Base-by-base conservation (phyloP, 495 filamentous ascomycete genomes). In the Neurospora tetrasperma region DNA sequence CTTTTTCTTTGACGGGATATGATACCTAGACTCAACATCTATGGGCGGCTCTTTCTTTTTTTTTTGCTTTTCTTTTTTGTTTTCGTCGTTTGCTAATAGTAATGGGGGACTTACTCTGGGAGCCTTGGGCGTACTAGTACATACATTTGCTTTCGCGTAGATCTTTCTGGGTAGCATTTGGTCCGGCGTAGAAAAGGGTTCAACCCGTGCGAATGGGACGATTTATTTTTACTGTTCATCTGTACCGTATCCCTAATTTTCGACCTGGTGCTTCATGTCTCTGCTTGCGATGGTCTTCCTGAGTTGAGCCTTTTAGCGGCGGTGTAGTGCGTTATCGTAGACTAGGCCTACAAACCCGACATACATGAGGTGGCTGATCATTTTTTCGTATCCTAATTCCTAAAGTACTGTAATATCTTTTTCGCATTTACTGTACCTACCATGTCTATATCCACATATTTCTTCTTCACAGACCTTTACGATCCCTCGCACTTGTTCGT, bases 201-300 rank as follows among this genome's bases (percentile, higher is more conserved):
- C 75, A 78, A 77, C 77, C 76, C 75, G 76, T 77, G 75, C 75
- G 73, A 75, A 76, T 74, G 73, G 78, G 77, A 44, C 44, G 48
- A 31, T 62, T 62, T 66, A 18, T 18, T 66, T 31, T 66, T 66
- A 66, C 35, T 66, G 27, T 35, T 66, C 54, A 62, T 16, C 1
- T 20, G 35, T 38, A 31, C 27, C 27, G 27, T 31, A 31, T 31
- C 27, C 27, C 27, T 38, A 2, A 11, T 20, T 3, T 48, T 0
- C 9, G 1, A 2, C n/a, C 4, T 48, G n/a, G n/a, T 48, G 46
- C 46, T 2, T 48, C 9, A 48, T 48, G 3, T 20, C 7, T 46
- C 3, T 3, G 5, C 42, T n/a, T 46, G 7, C 1, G 7, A 4
- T n/a, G 9, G 42, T 42, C 42, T 11, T 16, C 3, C 3, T 42